Base-by-base conservation (phyloP, 2,329 filamentous ascomycete genomes). In the Dendrostoma leiphaemia region DNA sequence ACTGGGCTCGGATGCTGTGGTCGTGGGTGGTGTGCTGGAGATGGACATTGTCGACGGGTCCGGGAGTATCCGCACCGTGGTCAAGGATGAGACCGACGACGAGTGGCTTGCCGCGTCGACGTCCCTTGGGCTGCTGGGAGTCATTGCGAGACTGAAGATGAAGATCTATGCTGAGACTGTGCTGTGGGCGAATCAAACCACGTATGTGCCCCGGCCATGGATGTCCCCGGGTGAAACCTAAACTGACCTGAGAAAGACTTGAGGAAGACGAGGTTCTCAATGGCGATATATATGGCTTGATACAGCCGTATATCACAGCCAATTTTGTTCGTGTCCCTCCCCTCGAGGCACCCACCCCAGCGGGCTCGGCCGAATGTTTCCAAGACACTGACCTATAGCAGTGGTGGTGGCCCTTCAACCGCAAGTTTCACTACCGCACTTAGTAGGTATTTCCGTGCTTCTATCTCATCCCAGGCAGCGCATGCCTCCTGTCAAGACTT, bases 401-500 rank as follows among this genome's bases (percentile, higher is more conserved):
- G 75, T 80, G 76, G 76, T 80, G 76, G 76, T 80, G 77, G 77
- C 77, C 77, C 2, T 77, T 74, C 61, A 71, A 74, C 56, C 67
- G 64, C 57, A 78, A 78, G 62, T 80, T 80, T 63, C 76, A 79
- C 64, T 75, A 74, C 65, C 70, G 77, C n/a, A 79, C 77, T 65
- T 80, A 80, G n/a, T n/a, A n/a, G n/a, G n/a, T n/a, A n/a, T n/a
- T n/a, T n/a, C n/a, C n/a, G n/a, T n/a, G n/a, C n/a, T n/a, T n/a
- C n/a, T n/a, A n/a, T n/a, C n/a, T n/a, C n/a, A n/a, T n/a, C n/a
- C n/a, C n/a, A n/a, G n/a, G n/a, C n/a, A n/a, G n/a, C n/a, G n/a
- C n/a, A n/a, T n/a, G n/a, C n/a, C n/a, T n/a, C n/a, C n/a, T n/a
- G n/a, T n/a, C n/a, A n/a, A n/a, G n/a, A n/a, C n/a, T n/a, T n/a